Base-by-base conservation (phyloP, 495 filamentous ascomycete genomes). In the Hyaloscypha bicolor region DNA sequence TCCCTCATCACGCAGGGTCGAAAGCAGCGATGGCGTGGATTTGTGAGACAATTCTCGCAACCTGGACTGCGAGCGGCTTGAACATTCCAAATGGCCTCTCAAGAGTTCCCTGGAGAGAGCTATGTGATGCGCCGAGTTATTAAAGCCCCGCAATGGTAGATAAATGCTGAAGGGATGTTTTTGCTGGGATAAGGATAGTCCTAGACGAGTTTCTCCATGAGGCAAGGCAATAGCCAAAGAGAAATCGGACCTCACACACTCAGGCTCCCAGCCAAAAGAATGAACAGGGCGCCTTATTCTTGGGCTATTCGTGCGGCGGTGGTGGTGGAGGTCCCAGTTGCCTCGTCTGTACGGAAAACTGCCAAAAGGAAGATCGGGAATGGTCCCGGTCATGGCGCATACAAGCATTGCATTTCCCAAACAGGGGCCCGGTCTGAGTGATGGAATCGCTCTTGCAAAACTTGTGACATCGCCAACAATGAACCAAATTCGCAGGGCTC, bases 11-110 rank as follows among this genome's bases (percentile, higher is more conserved):
- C 42, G 8, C 16, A 48, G 42, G 42, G 74, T 16, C 69, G 16
- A 74, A 74, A 62, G 61, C 72, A 19, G 52, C 59, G n/a, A 30
- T 75, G 39, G 74, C 76, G 6, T 79, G 77, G 77, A 57, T 51
- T 35, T 73, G 77, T 60, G 73, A 79, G 68, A 73, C 70, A 21
- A 62, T 62, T 16, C 48, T 79, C 19, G 73, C 77, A 9, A 76
- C 64, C 12, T 79, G 77, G 77, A 65, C 67, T 9, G 75, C 73
- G 14, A 53, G 52, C 53, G 76, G 70, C 1, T 35, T 76, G 56
- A 62, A 71, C 33, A 71, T 79, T 29, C 73, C 77, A n/a, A 66
- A 74, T 59, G 76, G 77, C 4, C 25, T 79, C 16, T 67, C 69
- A 29, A 66, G 53, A 51, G 69, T 74, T 32, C 64, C 62, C 19